phyloP scores from a whole-genome alignment of 23 red algal genomes.

The Gracilaria gracilis region DNA sequence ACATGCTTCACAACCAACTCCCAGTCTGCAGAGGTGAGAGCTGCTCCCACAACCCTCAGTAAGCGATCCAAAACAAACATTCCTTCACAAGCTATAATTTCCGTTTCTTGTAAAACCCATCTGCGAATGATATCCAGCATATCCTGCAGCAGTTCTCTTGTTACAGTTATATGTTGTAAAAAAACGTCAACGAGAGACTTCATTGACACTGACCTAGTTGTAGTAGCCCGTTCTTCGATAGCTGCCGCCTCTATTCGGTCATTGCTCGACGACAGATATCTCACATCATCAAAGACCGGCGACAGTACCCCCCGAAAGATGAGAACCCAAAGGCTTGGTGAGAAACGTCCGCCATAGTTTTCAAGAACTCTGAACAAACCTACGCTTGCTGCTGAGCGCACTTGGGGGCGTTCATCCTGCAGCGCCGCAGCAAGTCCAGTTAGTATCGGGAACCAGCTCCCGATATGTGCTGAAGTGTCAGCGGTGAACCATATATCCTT shows the following conservation, averaged over 20 bases:
- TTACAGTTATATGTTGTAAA: constrained; percentile 67
- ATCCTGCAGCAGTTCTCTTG: constrained; percentile 58
- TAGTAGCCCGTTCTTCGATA: constrained; percentile 78
- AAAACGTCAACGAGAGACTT: constrained; percentile 85
- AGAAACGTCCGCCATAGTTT: constrained; percentile 85
- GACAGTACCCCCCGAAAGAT: constrained; percentile 89
- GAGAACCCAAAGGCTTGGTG: constrained; percentile 80
- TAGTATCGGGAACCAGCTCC: constrained; percentile 93
- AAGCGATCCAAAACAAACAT: constrained; percentile 77
- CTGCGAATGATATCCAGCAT: constrained; percentile 76
- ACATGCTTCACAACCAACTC: too few relatives aligned
- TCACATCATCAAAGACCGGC: constrained; percentile 97
- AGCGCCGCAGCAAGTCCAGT: constrained; percentile 77
- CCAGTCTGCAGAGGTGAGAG: too few relatives aligned
- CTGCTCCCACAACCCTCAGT: constrained; percentile 48
- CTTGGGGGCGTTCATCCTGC: constrained; percentile 62
- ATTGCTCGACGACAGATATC: constrained; percentile 69
- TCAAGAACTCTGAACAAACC: constrained; percentile 80
- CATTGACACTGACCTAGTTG: constrained; percentile 76
- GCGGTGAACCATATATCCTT: constrained; percentile 58
- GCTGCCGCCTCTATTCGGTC: constrained; percentile 52
- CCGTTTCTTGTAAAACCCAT: constrained; percentile 87
- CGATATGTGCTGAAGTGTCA: constrained; percentile 78
- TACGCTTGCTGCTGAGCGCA: constrained; percentile 75
- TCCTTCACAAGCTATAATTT: constrained; percentile 86